Base-by-base conservation (phyloP, 2,329 filamentous ascomycete species). In the Raffaelea ambrosiae region DNA sequence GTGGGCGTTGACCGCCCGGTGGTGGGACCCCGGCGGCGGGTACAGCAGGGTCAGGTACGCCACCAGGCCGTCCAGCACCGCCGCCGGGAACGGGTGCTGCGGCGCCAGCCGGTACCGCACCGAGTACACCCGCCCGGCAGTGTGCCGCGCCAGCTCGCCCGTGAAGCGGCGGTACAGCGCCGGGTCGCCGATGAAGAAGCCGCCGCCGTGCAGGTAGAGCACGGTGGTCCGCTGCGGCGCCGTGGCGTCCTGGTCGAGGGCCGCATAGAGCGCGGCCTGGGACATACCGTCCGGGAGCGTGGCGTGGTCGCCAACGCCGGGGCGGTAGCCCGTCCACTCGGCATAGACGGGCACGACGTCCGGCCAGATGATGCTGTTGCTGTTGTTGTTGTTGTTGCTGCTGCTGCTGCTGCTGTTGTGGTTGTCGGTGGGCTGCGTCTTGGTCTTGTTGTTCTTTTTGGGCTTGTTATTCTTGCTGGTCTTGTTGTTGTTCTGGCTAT, bases 161-260 rank as follows among this genome's bases (percentile, higher is more conserved):
- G 16, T 33, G 31, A 33, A 33, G 16, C 9, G 16, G 31, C 16
- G 16, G 9, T 33, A 16, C 9, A 33, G 16, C 31, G 31, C 31
- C 31, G 31, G 16, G 9, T 16, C 9, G 31, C 31, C 31, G 31
- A 33, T 16, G 54, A 73, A 88, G 65, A 84, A 86, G 4, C 81
- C 86, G 46, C 86, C 87, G 52, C 86, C 85, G 62, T 90, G 85
- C 56, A 90, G 76, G 62, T 87, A 89, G 19, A 90, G 67, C 0
- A 88, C 63, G 0, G 84, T 88, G 1, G 75, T 73, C 3, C 77
- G 73, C 44, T 69, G 73, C 4, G 76, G 73, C 40, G 69, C 74
- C n/a, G 63, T 76, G 49, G 76, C 76, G 59, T 89, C 86, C 49
- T 73, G 73, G 76, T 86, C 83, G 66, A 91, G 66, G 48, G 73